Base-by-base conservation (phyloP, 139 green algal species). In the Marvania coccoides region DNA sequence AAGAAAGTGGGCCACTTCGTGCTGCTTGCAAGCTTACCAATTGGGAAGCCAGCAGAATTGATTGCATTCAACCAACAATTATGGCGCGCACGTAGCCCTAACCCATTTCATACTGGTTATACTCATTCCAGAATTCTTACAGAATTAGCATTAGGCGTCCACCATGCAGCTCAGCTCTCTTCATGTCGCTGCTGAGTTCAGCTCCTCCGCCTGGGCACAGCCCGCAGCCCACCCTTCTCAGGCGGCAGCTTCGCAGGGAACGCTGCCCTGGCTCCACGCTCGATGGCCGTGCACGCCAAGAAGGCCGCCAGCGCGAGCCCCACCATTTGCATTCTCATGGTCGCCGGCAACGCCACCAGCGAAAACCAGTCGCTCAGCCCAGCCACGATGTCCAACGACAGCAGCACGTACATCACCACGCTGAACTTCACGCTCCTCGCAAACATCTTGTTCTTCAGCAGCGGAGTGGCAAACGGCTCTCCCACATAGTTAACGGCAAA, bases 401-500 rank as follows among this genome's bases (percentile, higher is more conserved):
- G 48, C 7, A 59, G 30, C 10, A 79, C 30, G 37, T 75, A 80
- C 2, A 74, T 38, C 7, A 34, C n/a, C 10, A 35, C 61, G 30
- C 36, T 63, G 37, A 40, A 80, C 6, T 40, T 42, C 24, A 75
- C 45, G 6, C 38, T 66, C 26, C 35, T 4, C 0, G 29, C 23
- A 66, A 75, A 79, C 19, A 75, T 12, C 6, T 31, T 61, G 36
- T 79, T 79, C 29, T 71, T 31, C 1, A n/a, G 28, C 31, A 98
- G 79, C 4, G 81, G 72, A 4, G 81, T 85, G 82, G 92, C 95
- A 83, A 96, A 96, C 12, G 93, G 93, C 58, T 88, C 74, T 14
- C 92, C 93, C 36, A 95, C 82, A 75, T 98, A 98, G 82, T 98
- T 98, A 54, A 95, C 90, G 0, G 83, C 86, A 74, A 98, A 98